Percentiles rank a stretch among this genome's conserved stretches.
Conservation (phyloP, 2,329 filamentous ascomycete species). For the Orbilia ellipsospora region DNA sequence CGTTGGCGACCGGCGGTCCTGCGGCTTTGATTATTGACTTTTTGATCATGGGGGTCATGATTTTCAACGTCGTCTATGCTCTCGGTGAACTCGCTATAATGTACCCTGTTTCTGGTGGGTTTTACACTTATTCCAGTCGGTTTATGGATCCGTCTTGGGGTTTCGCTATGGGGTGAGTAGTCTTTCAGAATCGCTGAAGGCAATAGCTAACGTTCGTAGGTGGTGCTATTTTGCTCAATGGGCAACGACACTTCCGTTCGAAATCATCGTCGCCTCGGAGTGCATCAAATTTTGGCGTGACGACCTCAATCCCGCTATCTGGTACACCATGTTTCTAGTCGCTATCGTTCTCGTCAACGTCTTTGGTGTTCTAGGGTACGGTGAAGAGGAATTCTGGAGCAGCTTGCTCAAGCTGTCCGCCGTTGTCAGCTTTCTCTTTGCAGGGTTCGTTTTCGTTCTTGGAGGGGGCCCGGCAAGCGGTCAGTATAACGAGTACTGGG, state of each 20-base stretch:
- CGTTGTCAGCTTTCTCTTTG: conserved; percentile 73
- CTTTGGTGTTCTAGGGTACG: conserved; percentile 70
- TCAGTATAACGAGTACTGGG: conserved; percentile 38
- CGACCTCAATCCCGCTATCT: conserved; percentile 67
- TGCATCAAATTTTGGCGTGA: conserved; percentile 69
- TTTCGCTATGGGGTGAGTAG: conserved; percentile 65
- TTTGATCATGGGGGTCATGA: conserved; percentile 69
- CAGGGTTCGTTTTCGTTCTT: conserved; percentile 70
- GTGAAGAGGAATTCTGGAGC: conserved; percentile 71
- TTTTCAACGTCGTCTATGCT: conserved; percentile 71
- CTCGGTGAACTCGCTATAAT: conserved; percentile 72
- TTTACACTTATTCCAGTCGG: conserved; percentile 71
- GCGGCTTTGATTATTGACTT: conserved; percentile 62
- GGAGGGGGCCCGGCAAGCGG: conserved; percentile 68
- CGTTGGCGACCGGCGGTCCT: conserved; percentile 66
- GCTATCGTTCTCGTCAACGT: conserved; percentile 67
- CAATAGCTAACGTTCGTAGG: conserved; percentile 30
- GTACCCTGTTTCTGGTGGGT: conserved; percentile 72
- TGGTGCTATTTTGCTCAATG: conserved; percentile 69
- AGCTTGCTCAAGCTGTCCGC: conserved; percentile 70
- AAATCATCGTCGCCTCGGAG: conserved; percentile 68
- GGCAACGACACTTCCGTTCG: conserved; percentile 68
- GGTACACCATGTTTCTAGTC: conserved; percentile 70
- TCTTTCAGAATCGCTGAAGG: conserved; percentile 1
- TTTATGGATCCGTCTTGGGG: conserved; percentile 71